A percentile compares a stretch with the other conserved stretches of the same genome.
Evolutionary conservation across 2,329 filamentous ascomycete genomes (phyloP).

Genomic region (Penicillium griseofulvum): DNA sequence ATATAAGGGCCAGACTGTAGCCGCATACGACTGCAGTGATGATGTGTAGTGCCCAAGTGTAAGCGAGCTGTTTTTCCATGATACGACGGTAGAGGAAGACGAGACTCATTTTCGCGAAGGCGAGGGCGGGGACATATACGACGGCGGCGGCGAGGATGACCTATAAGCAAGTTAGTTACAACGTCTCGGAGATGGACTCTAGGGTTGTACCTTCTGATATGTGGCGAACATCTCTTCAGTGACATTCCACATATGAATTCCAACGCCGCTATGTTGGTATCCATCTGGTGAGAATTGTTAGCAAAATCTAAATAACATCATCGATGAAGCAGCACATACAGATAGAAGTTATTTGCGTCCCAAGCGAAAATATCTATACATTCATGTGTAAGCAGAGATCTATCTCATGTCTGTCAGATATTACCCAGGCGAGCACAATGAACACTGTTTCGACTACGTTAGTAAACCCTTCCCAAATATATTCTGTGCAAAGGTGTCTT

Average conservation of each 20-base stretch:
- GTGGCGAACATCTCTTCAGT: constrained; percentile 12
- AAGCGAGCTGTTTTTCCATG: constrained; percentile 10
- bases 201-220: constrained; percentile 18
- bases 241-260: constrained; percentile 24
- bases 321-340: background rate
- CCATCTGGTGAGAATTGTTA: constrained; percentile 8
- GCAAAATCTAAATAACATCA: background rate
- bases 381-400: background rate
- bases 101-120: constrained; percentile 23
- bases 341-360: constrained; percentile 14
- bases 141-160: constrained; percentile 18
- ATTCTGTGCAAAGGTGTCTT: background rate
- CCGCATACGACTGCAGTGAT: constrained; percentile 17
- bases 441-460: constrained; percentile 13
- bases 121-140: constrained; percentile 24
- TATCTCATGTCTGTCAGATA: background rate
- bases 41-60: constrained; percentile 13
- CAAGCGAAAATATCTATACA: constrained; percentile 17
- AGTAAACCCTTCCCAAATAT: background rate
- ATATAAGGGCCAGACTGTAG: constrained; percentile 20
- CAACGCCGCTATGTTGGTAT: constrained; percentile 18
- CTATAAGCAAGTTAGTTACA: background rate
- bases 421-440: constrained; percentile 24
- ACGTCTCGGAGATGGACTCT: too few species aligned
- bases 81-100: constrained; percentile 27